These are phyloP conservation scores for Neonectria punicea DNA, from an alignment of 2,329 filamentous ascomycete genomes.

Conservation along the genomic window DNA sequence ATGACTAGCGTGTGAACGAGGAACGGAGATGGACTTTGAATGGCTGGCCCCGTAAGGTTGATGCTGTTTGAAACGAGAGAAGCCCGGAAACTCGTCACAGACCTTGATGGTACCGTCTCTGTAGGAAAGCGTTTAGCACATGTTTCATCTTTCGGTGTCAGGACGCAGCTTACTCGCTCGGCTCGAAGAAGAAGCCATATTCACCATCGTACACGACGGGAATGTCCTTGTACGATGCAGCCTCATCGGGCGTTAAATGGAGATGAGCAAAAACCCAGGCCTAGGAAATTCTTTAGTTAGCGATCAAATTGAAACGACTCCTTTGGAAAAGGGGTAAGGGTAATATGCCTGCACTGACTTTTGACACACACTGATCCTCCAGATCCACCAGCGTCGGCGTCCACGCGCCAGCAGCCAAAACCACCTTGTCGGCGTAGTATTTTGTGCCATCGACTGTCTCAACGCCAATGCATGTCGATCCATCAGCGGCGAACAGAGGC, in stretches of 20 bases:
- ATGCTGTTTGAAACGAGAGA: slow-evolving; percentile 11
- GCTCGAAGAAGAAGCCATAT: slow-evolving; percentile 24
- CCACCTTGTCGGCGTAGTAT: slow-evolving; percentile 16
- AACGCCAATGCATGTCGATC: slow-evolving; percentile 15
- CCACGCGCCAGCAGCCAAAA: slow-evolving; percentile 14
- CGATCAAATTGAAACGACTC: background rate
- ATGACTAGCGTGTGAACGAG: slow-evolving; percentile 11
- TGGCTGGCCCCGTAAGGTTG: slow-evolving; percentile 5
- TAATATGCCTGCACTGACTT: slow-evolving; percentile 6
- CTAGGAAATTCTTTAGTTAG: background rate
- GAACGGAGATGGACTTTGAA: slow-evolving; percentile 17
- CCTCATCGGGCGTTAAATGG: slow-evolving; percentile 15
- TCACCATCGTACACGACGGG: slow-evolving; percentile 17
- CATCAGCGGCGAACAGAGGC: slow-evolving; percentile 8
- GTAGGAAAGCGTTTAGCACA: background rate
- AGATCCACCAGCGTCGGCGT: slow-evolving; percentile 7
- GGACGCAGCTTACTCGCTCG: slow-evolving; percentile 9
- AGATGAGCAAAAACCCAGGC: slow-evolving; percentile 18
- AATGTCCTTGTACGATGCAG: slow-evolving; percentile 3
- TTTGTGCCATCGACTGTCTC: slow-evolving; percentile 8
- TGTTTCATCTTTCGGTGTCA: background rate
- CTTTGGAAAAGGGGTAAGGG: too few species aligned
- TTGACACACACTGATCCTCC: slow-evolving; percentile 17
- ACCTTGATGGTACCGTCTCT: slow-evolving; percentile 16
- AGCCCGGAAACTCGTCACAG: slow-evolving; percentile 22